Base-by-base conservation (phyloP, 257 asterid species). In the Solanum pinnatisectum region DNA sequence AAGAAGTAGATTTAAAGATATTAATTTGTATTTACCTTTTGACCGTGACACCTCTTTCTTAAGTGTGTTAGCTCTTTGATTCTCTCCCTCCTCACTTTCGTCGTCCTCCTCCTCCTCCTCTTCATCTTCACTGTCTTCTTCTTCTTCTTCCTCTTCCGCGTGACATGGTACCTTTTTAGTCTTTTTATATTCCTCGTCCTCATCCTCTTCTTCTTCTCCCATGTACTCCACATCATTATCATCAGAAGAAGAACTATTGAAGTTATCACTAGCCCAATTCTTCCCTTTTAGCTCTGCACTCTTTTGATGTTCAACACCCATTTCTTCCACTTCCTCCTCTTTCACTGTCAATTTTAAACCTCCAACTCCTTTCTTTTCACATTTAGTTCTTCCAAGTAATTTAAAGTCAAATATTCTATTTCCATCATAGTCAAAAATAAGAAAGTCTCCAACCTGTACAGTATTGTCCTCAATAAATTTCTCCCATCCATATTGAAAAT, bases 401-500 rank as follows among this genome's bases (percentile, higher is more conserved):
- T 81, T 81, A 39, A 81, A 77, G 25, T 87, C 39, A 39, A 87
- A 79, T 44, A 87, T 20, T 15, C 13, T 6, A 25, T 81, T 35
- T 39, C 25, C 70, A 32, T 81, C 30, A 44, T 49, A 49, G 46
- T 83, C 30, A 30, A 83, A 83, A 52, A 83, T 16, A 27, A 60
- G 20, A 36, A 87, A 81, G 27, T 87, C 87, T 32, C 73, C 87
- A 37, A 27, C 7, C 37, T 87, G 87, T 15, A 81, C 13, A 40
- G 8, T 39, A 65, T 87, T 87, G 12, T 81, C 89, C 71, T 81
- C n/a, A 22, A 79, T 49, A 23, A 87, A 87, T 82, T 65, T 67
- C 13, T 22, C 52, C 89, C 89, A 87, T n/a, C 89, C 89, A 18
- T 81, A 23, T 4, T 40, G 35, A 23, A 87, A 67, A 87, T 37